These are phyloP conservation scores for Yamadazyma kitorensis DNA, from an alignment of 805 yeast genomes.

Conservation along the genomic window DNA sequence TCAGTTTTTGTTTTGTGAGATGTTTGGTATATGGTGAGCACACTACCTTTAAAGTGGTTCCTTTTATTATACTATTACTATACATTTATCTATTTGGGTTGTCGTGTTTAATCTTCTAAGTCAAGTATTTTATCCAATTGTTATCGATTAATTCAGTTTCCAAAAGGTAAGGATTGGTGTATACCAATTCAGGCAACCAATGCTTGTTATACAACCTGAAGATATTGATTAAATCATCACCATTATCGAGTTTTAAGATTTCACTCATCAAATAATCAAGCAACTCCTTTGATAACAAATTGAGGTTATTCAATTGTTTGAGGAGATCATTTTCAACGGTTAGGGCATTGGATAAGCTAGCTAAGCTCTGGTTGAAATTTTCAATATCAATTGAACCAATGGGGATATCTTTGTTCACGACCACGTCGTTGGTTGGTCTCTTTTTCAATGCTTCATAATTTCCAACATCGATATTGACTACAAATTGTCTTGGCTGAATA, in stretches of 20 bases:
- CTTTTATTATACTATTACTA: neutral
- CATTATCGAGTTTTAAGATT: slow-evolving; percentile 23
- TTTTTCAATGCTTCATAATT: slow-evolving; percentile 41
- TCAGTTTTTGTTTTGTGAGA: slow-evolving; percentile 1
- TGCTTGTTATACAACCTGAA: slow-evolving; percentile 36
- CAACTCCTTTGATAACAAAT: slow-evolving; percentile 30
- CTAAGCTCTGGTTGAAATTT: slow-evolving; percentile 28
- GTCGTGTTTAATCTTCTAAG: slow-evolving; percentile 16
- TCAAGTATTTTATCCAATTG: slow-evolving; percentile 38
- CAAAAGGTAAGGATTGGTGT: slow-evolving; percentile 39
- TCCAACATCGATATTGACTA: slow-evolving; percentile 46
- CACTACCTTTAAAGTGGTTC: neutral
- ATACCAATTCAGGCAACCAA: slow-evolving; percentile 41
- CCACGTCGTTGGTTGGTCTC: slow-evolving; percentile 10
- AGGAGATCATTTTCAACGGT: slow-evolving; percentile 11
- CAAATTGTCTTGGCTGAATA: slow-evolving; percentile 75
- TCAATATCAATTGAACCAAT: slow-evolving; percentile 37
- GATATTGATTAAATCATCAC: slow-evolving; percentile 18
- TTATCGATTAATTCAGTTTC: slow-evolving; percentile 31
- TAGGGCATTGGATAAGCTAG: slow-evolving; percentile 9
- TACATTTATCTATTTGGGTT: neutral
- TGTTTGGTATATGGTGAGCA: neutral
- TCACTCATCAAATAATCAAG: slow-evolving; percentile 28
- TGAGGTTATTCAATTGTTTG: slow-evolving; percentile 22
- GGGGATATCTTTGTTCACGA: slow-evolving; percentile 14